phyloP scores from a whole-genome alignment of 2,329 filamentous ascomycete species.

The Graphium sp. region DNA sequence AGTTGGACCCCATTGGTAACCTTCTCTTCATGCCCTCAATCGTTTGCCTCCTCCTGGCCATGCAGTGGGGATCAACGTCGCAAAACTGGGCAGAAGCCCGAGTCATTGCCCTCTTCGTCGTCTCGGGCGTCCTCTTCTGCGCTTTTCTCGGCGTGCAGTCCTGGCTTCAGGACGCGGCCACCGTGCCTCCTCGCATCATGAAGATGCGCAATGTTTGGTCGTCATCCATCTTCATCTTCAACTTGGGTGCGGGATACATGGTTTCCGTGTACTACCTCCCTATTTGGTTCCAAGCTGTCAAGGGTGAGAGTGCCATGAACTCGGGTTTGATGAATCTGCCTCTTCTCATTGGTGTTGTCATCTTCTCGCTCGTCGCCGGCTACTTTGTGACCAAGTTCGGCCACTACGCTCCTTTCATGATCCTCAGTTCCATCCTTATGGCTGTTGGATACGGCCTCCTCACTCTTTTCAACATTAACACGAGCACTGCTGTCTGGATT shows the following conservation, averaged over 20 bases:
- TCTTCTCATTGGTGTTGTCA: conserved; percentile 15
- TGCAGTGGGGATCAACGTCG: conserved; percentile 19
- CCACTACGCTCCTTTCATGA: conserved; percentile 21
- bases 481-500: conserved; percentile 7
- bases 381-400: conserved; percentile 15
- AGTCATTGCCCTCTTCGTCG: conserved; percentile 13
- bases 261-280: conserved; percentile 15
- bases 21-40: conserved; percentile 7
- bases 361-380: conserved; percentile 14
- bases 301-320: conserved; percentile 15
- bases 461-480: conserved; percentile 15
- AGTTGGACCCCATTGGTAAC: conserved; percentile 11
- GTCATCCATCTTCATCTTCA: conserved; percentile 17
- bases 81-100: conserved; percentile 8
- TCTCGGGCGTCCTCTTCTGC: conserved; percentile 14
- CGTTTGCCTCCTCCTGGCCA: conserved; percentile 21
- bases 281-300: conserved; percentile 20
- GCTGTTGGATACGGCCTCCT: conserved; percentile 17
- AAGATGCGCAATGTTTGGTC: conserved; percentile 20
- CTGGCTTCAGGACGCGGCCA: conserved; percentile 21
- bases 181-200: conserved; percentile 23
- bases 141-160: conserved; percentile 20
- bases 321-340: conserved; percentile 19
- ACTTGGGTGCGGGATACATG: conserved; percentile 16
- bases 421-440: conserved; percentile 12